These are phyloP conservation scores for Vigna trinervia DNA, from an alignment of 306 rosid species.

Conservation along the genomic window DNA sequence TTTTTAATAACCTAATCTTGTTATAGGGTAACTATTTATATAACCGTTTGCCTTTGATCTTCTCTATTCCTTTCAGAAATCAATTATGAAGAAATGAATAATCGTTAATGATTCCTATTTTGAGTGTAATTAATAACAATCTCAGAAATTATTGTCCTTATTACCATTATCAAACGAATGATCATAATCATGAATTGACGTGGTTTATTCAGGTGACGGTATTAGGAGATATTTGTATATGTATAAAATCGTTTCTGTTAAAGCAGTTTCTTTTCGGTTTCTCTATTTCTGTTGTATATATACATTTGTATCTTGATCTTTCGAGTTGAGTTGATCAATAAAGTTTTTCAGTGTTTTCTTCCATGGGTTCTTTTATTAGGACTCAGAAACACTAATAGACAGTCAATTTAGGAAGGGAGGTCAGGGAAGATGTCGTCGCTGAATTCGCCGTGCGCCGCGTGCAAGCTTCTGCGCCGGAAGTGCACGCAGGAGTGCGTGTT, in stretches of 20 bases:
- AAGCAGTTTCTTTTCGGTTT: no score
- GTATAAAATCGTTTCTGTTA: no score
- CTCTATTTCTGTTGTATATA: no score
- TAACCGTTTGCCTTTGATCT: background rate
- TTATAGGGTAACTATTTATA: background rate
- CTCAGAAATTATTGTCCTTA: background rate
- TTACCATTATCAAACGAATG: background rate
- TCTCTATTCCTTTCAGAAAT: background rate
- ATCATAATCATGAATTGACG: background rate
- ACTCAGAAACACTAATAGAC: no score
- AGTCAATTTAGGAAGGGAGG: background rate
- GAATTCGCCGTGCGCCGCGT: constrained; percentile 79
- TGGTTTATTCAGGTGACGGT: background rate
- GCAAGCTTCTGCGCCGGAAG: constrained; percentile 69
- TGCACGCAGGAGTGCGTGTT: constrained; percentile 84
- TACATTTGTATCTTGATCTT: no score
- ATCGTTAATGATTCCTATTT: background rate
- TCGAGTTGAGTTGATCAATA: no score
- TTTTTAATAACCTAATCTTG: background rate
- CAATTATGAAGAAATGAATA: background rate
- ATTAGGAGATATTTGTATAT: no score
- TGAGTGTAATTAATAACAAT: background rate
- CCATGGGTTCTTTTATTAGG: no score
- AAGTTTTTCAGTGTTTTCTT: no score
- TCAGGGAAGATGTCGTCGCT: constrained; percentile 47